A percentile compares a stretch with the other conserved stretches of the same genome.
These are phyloP conservation scores for Penicillium sp. DNA, from an alignment of 2,329 filamentous ascomycete genomes.

Conservation along the genomic window DNA sequence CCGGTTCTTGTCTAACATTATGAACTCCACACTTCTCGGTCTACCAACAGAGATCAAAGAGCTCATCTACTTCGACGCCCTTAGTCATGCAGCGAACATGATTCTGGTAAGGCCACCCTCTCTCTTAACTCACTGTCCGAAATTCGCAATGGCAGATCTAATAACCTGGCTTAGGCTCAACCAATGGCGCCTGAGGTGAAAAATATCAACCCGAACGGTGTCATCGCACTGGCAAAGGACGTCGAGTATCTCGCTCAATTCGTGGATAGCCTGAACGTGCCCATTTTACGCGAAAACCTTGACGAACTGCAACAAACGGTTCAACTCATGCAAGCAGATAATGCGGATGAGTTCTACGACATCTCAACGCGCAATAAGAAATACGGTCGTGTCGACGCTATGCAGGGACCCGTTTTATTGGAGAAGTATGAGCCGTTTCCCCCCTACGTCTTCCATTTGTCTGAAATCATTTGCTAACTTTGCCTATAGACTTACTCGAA, in stretches of 20 bases:
- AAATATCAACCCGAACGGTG: conserved; percentile 84
- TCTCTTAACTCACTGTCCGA: conserved; percentile 12
- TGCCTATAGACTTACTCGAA: conserved; percentile 65
- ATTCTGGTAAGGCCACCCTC: conserved; percentile 66
- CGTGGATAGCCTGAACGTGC: conserved; percentile 82
- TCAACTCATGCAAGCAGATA: conserved; percentile 80
- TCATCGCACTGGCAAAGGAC: conserved; percentile 79
- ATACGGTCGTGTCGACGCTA: conserved; percentile 87
- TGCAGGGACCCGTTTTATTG: conserved; percentile 85
- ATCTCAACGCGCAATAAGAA: conserved; percentile 87
- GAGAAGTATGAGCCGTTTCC: conserved; percentile 70
- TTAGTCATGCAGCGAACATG: conserved; percentile 85
- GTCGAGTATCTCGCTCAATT: conserved; percentile 83
- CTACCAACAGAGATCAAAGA: conserved; percentile 96
- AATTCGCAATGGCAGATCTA: conserved; percentile 8
- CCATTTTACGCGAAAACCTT: conserved; percentile 84
- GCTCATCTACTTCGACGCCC: conserved; percentile 94
- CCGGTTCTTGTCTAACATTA: conserved; percentile 90
- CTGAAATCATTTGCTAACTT: conserved; percentile 20
- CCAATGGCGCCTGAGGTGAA: conserved; percentile 79
- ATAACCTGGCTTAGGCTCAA: conserved; percentile 59
- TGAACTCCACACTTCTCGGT: conserved; percentile 90
- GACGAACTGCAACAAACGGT: conserved; percentile 95
- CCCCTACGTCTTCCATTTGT: background rate
- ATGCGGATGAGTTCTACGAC: conserved; percentile 97